Percentiles rank a stretch among this genome's conserved stretches.
Conservation (phyloP, 306 rosid genomes). For the Prunus salicina region DNA sequence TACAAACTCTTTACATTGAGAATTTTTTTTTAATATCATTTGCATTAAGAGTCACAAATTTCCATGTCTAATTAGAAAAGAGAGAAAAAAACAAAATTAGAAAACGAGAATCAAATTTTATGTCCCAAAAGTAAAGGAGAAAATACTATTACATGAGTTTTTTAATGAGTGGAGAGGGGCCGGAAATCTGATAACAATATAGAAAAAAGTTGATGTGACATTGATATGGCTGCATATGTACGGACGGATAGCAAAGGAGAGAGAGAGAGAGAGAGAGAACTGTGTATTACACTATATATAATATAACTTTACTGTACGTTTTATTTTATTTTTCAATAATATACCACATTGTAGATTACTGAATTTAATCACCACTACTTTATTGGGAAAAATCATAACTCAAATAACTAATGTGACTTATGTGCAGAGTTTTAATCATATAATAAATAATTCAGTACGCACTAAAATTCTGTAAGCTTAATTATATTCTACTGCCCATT, state of each 20-base stretch:
- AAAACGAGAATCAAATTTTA: background rate
- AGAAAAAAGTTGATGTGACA: background rate
- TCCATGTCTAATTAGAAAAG: background rate
- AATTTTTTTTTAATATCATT: background rate
- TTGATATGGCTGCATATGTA: conserved; percentile 23
- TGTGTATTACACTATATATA: background rate
- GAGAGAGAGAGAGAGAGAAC: background rate
- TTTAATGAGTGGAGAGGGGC: background rate
- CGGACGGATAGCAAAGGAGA: background rate
- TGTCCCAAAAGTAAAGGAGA: too few relatives aligned
- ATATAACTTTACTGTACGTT: background rate
- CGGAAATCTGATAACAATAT: background rate
- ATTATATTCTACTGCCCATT: too few relatives aligned
- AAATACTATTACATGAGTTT: background rate
- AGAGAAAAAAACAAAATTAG: background rate
- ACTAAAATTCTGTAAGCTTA: too few relatives aligned
- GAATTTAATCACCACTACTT: too few relatives aligned
- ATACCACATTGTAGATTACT: too few relatives aligned
- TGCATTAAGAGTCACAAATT: background rate
- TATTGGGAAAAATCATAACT: too few relatives aligned
- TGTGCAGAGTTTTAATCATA: too few relatives aligned
- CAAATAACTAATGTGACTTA: too few relatives aligned
- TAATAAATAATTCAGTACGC: too few relatives aligned
- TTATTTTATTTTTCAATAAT: background rate
- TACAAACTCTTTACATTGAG: too few relatives aligned